Conservation (phyloP, 2,329 filamentous ascomycete species). For the Scolecobasidium constrictum region DNA sequence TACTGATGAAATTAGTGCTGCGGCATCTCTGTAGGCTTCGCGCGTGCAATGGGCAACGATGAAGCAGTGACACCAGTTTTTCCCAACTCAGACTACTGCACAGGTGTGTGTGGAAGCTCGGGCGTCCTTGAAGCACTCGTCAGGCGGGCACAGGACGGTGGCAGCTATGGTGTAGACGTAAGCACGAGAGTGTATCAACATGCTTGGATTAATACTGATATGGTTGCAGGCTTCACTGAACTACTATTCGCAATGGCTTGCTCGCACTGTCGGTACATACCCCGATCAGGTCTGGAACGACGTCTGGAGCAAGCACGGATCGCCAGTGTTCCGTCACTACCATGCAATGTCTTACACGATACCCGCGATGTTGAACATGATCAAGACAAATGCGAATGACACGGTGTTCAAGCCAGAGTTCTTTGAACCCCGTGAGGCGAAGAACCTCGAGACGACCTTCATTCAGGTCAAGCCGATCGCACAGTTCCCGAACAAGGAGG, state of each 20-base stretch:
- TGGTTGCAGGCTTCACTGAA: slow-evolving; percentile 20
- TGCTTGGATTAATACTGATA: neutral
- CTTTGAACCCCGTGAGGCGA: slow-evolving; percentile 33
- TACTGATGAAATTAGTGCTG: slow-evolving; percentile 17
- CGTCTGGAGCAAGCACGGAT: slow-evolving; percentile 35
- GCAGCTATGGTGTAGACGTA: slow-evolving; percentile 31
- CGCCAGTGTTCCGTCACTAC: slow-evolving; percentile 39
- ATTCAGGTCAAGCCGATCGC: slow-evolving; percentile 34
- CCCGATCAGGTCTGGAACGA: slow-evolving; percentile 35
- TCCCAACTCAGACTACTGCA: slow-evolving; percentile 35
- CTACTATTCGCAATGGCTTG: slow-evolving; percentile 27
- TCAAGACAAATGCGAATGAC: slow-evolving; percentile 26
- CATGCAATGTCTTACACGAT: slow-evolving; percentile 35
- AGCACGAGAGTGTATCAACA: too few species aligned
- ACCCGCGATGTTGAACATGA: slow-evolving; percentile 29
- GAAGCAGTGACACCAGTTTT: slow-evolving; percentile 35
- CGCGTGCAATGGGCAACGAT: slow-evolving; percentile 34
- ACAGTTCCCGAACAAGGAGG: slow-evolving; percentile 24
- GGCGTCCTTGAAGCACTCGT: slow-evolving; percentile 33
- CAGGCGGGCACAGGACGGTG: slow-evolving; percentile 27
- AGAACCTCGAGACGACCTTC: slow-evolving; percentile 28
- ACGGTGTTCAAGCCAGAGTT: slow-evolving; percentile 37
- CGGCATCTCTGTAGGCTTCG: slow-evolving; percentile 37
- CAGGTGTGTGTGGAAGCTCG: slow-evolving; percentile 30
- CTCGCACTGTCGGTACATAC: slow-evolving; percentile 22